Base-by-base conservation (phyloP, 1,139 yeast genomes). In the Magnusiomyces ingens region DNA sequence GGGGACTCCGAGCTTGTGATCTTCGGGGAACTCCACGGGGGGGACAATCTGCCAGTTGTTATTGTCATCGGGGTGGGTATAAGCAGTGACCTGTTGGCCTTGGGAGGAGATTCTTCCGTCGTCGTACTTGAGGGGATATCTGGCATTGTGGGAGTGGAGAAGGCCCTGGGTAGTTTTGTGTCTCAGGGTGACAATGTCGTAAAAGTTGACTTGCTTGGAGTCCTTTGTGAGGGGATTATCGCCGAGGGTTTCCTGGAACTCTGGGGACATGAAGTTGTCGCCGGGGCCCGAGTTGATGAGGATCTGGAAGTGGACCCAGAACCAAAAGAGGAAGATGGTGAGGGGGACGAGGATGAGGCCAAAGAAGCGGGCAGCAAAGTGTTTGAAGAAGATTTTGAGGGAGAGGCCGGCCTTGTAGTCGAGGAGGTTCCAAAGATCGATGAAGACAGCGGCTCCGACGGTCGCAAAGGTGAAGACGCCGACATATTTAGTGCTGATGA, bases 71-170 rank as follows among this genome's bases (percentile, higher is more conserved):
- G 67, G 61, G 48, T 70, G 73, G 13, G 69, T 62, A 54, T 81
- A 80, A 60, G 89, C 88, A 5, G 97, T 90, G 36, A 93, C 96
- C 71, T 89, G 96, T 72, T 93, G 99, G 55, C 95, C 93, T 68
- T 88, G 87, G 11, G 98, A 90, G 1, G 98, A 91, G 52, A 93
- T 77, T 72, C 99, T 84, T 12, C 99, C 99, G 67, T 93, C 98
- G 54, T 89, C 97, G 67, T 93, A 93, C 67, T 97, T 83, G 63
- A 90, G 75, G 41, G 99, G 99, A 68, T 93, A 93, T 49, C 69
- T 70, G 38, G 73, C 77, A 12, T 68, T 64, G 64, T 90, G 97
- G 0, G 99, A 93, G 68, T 93, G 97, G 63, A 93, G 77, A 54
- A 79, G 77, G 13, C 88, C 82, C 2, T 76, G 80, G 2, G 96